Percentiles rank a stretch among this genome's conserved stretches.
phyloP scores from a whole-genome alignment of 371 early-diverging fungal species.

The Parasitella parasitica region DNA sequence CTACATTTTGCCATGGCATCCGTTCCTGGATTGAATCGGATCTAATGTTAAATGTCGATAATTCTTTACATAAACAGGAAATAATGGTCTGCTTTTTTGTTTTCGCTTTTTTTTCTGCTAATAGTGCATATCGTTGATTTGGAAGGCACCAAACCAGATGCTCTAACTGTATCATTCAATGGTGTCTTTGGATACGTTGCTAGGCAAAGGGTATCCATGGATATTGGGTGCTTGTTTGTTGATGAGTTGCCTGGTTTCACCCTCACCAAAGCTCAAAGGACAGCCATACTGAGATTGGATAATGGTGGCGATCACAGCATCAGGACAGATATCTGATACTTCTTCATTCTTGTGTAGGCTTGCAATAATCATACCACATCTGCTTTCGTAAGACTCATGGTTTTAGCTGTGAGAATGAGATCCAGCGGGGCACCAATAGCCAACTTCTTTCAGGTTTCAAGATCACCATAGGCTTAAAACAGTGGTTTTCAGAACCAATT shows the following conservation, averaged over 20 bases:
- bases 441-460: too few species aligned
- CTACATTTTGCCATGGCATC: too few species aligned
- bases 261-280: conserved; percentile 29
- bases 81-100: neutral
- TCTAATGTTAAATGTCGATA: too few species aligned
- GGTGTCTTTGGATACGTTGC: neutral
- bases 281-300: conserved; percentile 27
- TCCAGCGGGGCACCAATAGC: too few species aligned
- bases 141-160: neutral
- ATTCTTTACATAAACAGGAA: too few species aligned
- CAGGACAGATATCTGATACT: conserved; percentile 22
- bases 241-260: conserved; percentile 25
- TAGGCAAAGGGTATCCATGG: conserved; percentile 22
- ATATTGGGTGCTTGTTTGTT: conserved; percentile 30
- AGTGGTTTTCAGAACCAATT: too few species aligned
- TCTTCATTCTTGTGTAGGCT: too few species aligned
- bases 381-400: too few species aligned
- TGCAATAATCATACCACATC: too few species aligned
- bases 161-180: neutral
- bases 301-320: conserved; percentile 32
- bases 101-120: neutral
- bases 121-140: neutral
- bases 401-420: too few species aligned
- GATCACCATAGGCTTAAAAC: too few species aligned
- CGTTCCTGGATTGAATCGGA: too few species aligned